Conservation (phyloP, 306 rosid species). For the Geum urbanum region DNA sequence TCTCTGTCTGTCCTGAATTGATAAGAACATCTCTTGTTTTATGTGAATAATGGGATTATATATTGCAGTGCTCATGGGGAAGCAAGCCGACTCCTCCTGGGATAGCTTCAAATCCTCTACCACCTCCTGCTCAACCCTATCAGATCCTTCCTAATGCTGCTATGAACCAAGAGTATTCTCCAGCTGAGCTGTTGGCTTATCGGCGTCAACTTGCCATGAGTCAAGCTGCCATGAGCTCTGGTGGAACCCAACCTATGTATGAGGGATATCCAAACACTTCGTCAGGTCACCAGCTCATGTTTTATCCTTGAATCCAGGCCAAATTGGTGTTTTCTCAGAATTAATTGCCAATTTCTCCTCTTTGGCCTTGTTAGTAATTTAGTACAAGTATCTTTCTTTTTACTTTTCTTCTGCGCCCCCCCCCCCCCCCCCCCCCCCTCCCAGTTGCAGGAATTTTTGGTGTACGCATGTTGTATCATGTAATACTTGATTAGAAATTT, state of each 20-base stretch:
- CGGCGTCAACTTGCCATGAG: conserved; percentile 71
- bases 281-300: conserved; percentile 68
- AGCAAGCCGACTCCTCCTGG: conserved; percentile 89
- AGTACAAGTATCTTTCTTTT: neutral
- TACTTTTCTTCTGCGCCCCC: neutral
- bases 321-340: neutral
- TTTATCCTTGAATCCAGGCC: conserved; percentile 40
- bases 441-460: conserved; percentile 26
- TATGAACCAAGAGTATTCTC: conserved; percentile 68
- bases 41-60: neutral
- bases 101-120: conserved; percentile 62
- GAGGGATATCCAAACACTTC: conserved; percentile 63
- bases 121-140: conserved; percentile 64
- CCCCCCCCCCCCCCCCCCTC: conserved; percentile 13
- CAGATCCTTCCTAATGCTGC: conserved; percentile 58
- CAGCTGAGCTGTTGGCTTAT: conserved; percentile 67
- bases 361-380: conserved; percentile 20
- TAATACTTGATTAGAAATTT: conserved; percentile 21
- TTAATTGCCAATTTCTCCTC: conserved; percentile 21
- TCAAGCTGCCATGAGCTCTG: conserved; percentile 61
- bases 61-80: conserved; percentile 86
- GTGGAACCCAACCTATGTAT: conserved; percentile 61
- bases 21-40: conserved; percentile 8
- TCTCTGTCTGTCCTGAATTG: neutral
- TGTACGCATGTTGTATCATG: conserved; percentile 41